Conservation (phyloP, 2,329 filamentous ascomycete species). For the Graphiopsis chlorocephala region DNA sequence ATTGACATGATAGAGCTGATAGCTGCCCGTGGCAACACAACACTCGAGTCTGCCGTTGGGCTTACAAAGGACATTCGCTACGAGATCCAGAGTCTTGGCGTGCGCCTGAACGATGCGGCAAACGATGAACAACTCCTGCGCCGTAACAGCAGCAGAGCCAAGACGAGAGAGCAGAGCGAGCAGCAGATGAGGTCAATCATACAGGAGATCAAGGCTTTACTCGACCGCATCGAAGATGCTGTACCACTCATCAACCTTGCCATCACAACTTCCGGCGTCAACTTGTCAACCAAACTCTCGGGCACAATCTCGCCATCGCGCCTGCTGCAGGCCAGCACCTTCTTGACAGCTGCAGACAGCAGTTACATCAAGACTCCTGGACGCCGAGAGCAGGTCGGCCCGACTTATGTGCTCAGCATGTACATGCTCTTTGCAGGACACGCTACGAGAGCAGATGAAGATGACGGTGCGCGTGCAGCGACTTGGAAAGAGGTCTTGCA, state of each 20-base stretch:
- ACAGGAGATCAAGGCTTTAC: conserved; percentile 68
- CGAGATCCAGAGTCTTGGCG: conserved; percentile 78
- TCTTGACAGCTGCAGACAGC: conserved; percentile 81
- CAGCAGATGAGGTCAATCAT: conserved; percentile 68
- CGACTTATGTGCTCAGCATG: conserved; percentile 78
- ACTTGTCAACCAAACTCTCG: conserved; percentile 74
- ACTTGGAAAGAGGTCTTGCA: conserved; percentile 97
- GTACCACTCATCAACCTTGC: conserved; percentile 90
- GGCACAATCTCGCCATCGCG: conserved; percentile 85
- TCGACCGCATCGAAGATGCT: conserved; percentile 81
- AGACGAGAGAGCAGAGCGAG: conserved; percentile 56
- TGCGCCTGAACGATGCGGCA: conserved; percentile 69
- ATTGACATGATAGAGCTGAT: conserved; percentile 92
- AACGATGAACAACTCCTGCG: conserved; percentile 57
- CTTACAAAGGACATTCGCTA: conserved; percentile 79
- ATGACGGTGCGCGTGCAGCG: conserved; percentile 60
- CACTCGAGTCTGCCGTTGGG: conserved; percentile 78
- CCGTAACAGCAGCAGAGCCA: conserved; percentile 44
- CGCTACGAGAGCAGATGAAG: conserved; percentile 53
- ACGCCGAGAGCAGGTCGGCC: conserved; percentile 75
- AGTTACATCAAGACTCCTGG: conserved; percentile 68
- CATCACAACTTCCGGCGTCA: conserved; percentile 90
- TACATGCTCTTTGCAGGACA: conserved; percentile 95
- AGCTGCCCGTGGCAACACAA: conserved; percentile 71
- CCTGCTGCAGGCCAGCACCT: conserved; percentile 86